These are phyloP conservation scores for Purpureocillium takamizusanense DNA, from an alignment of 2,329 filamentous ascomycete species.

Conservation along the genomic window DNA sequence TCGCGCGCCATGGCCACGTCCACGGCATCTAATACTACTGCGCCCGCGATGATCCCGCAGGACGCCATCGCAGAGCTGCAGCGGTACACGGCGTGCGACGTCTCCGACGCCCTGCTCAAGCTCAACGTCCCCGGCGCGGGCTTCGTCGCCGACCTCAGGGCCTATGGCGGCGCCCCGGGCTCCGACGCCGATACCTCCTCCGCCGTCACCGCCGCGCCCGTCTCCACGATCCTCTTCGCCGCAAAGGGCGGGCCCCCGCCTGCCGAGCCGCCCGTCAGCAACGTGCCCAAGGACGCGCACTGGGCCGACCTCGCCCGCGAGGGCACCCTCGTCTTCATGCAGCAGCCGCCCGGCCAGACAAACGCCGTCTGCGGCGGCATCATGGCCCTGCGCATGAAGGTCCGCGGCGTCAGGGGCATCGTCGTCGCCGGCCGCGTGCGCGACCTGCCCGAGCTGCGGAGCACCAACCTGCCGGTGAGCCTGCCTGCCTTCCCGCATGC, in stretches of 20 bases:
- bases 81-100: slow-evolving; percentile 42
- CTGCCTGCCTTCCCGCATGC: not conserved
- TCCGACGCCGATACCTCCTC: slow-evolving; percentile 14
- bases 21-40: no score
- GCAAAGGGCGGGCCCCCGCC: slow-evolving; percentile 35
- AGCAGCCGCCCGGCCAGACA: slow-evolving; percentile 54
- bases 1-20: not conserved
- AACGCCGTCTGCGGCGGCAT: slow-evolving; percentile 72
- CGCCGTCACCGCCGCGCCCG: slow-evolving; percentile 36
- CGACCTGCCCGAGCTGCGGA: slow-evolving; percentile 52
- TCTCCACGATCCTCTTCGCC: slow-evolving; percentile 55
- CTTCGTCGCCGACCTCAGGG: slow-evolving; percentile 49
- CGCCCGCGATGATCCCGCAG: slow-evolving; percentile 6
- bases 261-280: slow-evolving; percentile 29
- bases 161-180: no score
- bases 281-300: slow-evolving; percentile 47
- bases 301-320: slow-evolving; percentile 58
- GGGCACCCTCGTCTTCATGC: slow-evolving; percentile 55
- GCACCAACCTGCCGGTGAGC: slow-evolving; percentile 47
- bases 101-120: slow-evolving; percentile 66
- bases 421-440: slow-evolving; percentile 61
- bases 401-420: slow-evolving; percentile 49
- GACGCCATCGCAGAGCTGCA: slow-evolving; percentile 18
- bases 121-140: slow-evolving; percentile 58
- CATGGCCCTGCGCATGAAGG: slow-evolving; percentile 61